These are phyloP conservation scores for Chaetomium olivaceum DNA, from an alignment of 2,329 filamentous ascomycete genomes.

Conservation along the genomic window DNA sequence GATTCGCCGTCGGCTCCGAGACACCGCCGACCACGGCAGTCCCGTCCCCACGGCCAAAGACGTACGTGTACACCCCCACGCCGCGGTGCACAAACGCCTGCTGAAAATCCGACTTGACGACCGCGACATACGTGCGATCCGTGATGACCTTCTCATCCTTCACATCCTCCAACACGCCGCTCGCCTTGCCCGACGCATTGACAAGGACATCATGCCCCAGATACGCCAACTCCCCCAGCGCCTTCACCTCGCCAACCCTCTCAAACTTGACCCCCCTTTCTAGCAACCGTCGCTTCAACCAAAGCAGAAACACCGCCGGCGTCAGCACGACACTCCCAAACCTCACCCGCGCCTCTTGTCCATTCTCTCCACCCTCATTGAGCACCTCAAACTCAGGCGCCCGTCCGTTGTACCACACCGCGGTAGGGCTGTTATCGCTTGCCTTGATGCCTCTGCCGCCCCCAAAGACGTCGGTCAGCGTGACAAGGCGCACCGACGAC, in stretches of 20 bases:
- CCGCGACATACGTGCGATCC: conserved; percentile 25
- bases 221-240: conserved; percentile 18
- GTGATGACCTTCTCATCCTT: conserved; percentile 19
- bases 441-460: not conserved
- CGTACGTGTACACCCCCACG: conserved; percentile 23
- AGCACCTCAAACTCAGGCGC: conserved; percentile 13
- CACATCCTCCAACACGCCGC: conserved; percentile 23
- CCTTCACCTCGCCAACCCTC: conserved; percentile 13
- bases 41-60: conserved; percentile 27
- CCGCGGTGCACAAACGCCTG: conserved; percentile 22
- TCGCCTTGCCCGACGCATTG: conserved; percentile 26
- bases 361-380: not conserved
- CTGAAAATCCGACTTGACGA: conserved; percentile 22
- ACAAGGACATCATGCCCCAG: conserved; percentile 21
- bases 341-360: conserved; percentile 5
- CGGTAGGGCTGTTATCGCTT: not conserved
- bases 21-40: conserved; percentile 29
- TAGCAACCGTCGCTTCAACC: conserved; percentile 17
- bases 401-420: conserved; percentile 20
- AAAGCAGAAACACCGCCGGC: conserved; percentile 24
- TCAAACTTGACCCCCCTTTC: conserved; percentile 17
- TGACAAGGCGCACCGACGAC: conserved; percentile 18
- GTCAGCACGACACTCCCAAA: conserved; percentile 26
- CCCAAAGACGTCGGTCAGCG: conserved; percentile 27
- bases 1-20: conserved; percentile 13